A percentile compares a stretch with the other conserved stretches of the same genome.
Evolutionary conservation across 345 rosid species (phyloP).

Genomic region (Chamaenerion angustifolium): DNA sequence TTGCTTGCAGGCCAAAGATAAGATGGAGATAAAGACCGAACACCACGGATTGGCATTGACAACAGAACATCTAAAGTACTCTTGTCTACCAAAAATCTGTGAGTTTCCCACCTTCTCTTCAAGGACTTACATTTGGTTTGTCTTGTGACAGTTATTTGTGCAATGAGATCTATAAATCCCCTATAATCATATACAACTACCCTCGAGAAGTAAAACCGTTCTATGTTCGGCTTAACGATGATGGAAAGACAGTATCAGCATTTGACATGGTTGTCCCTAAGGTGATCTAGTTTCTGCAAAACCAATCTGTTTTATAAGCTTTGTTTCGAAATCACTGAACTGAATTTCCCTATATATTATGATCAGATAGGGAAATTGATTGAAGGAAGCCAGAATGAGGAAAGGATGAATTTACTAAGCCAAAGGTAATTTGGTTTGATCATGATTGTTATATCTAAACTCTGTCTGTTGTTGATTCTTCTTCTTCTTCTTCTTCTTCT

Average conservation of each 20-base stretch:
- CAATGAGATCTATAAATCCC: conserved; percentile 48
- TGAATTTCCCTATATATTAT: background rate
- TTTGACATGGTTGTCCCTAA: conserved; percentile 73
- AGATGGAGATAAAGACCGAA: conserved; percentile 34
- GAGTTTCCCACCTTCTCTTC: too few relatives aligned
- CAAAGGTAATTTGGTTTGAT: conserved; percentile 23
- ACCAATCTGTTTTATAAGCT: too few relatives aligned
- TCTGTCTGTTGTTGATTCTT: too few relatives aligned
- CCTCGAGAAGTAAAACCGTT: conserved; percentile 61
- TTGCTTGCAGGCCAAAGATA: conserved; percentile 27
- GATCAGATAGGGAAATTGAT: conserved; percentile 65
- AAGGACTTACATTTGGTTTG: conserved; percentile 4
- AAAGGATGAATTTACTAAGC: conserved; percentile 34
- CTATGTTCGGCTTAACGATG: conserved; percentile 51
- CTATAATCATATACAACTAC: conserved; percentile 46
- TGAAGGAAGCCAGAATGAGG: conserved; percentile 77
- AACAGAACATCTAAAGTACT: conserved; percentile 62
- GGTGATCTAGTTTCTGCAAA: conserved; percentile 19
- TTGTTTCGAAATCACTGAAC: too few relatives aligned
- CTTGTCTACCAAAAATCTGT: background rate
- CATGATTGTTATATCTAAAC: too few relatives aligned
- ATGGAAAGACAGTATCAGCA: conserved; percentile 70
- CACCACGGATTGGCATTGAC: conserved; percentile 61
- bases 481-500: too few relatives aligned
- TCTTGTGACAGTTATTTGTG: conserved; percentile 44